phyloP scores from a whole-genome alignment of 352 stramenopile species.

The Globisporangium spiculum region DNA sequence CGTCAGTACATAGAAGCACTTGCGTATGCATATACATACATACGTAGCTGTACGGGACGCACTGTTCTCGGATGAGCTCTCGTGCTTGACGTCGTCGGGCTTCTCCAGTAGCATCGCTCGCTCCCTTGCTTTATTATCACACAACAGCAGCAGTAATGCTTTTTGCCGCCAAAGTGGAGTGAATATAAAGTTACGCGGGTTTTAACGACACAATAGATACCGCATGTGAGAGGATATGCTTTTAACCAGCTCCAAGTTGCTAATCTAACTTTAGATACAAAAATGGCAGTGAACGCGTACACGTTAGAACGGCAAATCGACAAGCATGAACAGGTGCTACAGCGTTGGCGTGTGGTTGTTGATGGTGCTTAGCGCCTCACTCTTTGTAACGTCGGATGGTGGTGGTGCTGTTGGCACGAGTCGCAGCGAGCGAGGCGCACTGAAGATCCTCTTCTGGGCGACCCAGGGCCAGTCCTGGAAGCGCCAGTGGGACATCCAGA shows the following conservation, averaged over 20 bases:
- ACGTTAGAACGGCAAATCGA: not conserved
- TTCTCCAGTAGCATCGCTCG: conserved; percentile 81
- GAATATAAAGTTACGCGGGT: not conserved
- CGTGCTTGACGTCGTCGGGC: conserved; percentile 69
- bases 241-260: not conserved
- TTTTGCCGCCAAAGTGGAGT: not conserved
- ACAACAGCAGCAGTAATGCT: not conserved
- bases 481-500: conserved; percentile 60
- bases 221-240: not conserved
- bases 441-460: conserved; percentile 67
- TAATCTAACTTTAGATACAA: conserved; percentile 2
- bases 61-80: conserved; percentile 68
- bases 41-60: conserved; percentile 4
- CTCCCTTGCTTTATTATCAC: not conserved
- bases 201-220: not conserved
- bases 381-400: not conserved
- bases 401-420: conserved; percentile 12
- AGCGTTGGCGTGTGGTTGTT: not conserved
- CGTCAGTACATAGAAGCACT: not conserved
- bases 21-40: not conserved
- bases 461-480: conserved; percentile 51
- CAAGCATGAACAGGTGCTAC: not conserved
- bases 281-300: not conserved
- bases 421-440: conserved; percentile 51
- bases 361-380: not conserved